Evolutionary conservation across 768 basidiomycete genomes (phyloP), one percentile per base, ranked within the genome.

Genomic region (Trametes villosa): DNA sequence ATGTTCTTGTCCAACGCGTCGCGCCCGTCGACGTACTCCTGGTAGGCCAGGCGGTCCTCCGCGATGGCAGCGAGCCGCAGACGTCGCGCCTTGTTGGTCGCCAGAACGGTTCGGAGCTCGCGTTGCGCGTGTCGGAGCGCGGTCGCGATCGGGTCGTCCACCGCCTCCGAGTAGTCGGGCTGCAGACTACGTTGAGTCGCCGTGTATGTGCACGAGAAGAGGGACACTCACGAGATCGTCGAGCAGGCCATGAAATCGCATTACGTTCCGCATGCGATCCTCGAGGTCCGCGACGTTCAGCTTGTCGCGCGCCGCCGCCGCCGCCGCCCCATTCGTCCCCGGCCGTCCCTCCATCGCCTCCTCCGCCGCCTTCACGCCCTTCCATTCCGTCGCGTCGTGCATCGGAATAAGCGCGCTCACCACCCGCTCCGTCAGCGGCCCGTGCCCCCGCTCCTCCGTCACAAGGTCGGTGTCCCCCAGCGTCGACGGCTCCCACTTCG

Each of bases 131-230:
- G 88, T 3, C 96, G 89, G 1, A 99, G 83, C 1, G 93, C 90
- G 2, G 91, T 87, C 9, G 95, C 89, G 49, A 99, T 92, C 31
- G 96, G 95, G 73, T 99, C 97, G 71, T 98, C 96, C 36, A 95
- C 89, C 61, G 89, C 86, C 45, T 86, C 81, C 24, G 84, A 78
- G 68, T 84, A 92, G 71, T 92, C 86, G 47, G 89, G 88, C 89
- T 91, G 62, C 59, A 46, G 31, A 41, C 18, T 24, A 27, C 4
- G 4, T 55, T 71, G 60, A 75, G 69, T 44, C 57, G 27, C 31
- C 4, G 24, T 9, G 45, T 45, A 52, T 15, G 60, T 42, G 52
- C 24, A 56, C 53, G 29, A n/a, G 29, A n/a, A 2, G 51, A 47
- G 51, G 2, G 11, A 3, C 24, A 83, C 90, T 76, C 74, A 94